These are phyloP conservation scores for Geotrichum restrictum DNA, from an alignment of 1,139 yeast species.

Conservation along the genomic window DNA sequence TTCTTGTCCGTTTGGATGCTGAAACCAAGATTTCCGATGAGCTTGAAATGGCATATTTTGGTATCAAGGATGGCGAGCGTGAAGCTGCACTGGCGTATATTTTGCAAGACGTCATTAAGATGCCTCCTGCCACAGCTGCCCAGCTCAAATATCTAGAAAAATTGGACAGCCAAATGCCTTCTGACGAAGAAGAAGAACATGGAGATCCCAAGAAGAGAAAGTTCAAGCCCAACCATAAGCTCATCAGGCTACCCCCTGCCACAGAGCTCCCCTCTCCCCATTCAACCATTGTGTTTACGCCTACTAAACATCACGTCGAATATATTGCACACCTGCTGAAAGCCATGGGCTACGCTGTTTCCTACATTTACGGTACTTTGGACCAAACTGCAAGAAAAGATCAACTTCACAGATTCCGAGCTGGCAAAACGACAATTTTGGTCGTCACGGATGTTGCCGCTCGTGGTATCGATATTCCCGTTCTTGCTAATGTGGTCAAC, in stretches of 20 bases:
- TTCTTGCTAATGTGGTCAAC: constrained; percentile 88
- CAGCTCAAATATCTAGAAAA: constrained; percentile 46
- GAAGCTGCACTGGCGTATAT: constrained; percentile 79
- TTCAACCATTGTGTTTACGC: constrained; percentile 90
- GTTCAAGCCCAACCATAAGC: constrained; percentile 46
- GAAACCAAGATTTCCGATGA: constrained; percentile 87
- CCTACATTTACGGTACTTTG: constrained; percentile 88
- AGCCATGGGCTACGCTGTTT: constrained; percentile 77
- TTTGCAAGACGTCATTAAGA: constrained; percentile 76
- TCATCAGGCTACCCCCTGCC: constrained; percentile 60
- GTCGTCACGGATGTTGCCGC: constrained; percentile 99
- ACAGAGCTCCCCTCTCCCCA: constrained; percentile 76
- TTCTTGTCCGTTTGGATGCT: constrained; percentile 84
- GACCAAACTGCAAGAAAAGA: constrained; percentile 93
- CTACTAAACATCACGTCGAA: constrained; percentile 97
- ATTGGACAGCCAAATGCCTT: constrained; percentile 31
- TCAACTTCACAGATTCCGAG: constrained; percentile 78
- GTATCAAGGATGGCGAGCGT: constrained; percentile 78
- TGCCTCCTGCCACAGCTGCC: constrained; percentile 68
- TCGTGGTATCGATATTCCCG: constrained; percentile 98
- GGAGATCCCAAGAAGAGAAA: constrained; percentile 39
- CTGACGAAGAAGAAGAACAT: constrained; percentile 47
- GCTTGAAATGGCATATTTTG: constrained; percentile 81
- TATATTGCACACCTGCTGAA: constrained; percentile 67
- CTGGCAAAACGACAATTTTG: constrained; percentile 74